These are phyloP conservation scores for Penicillium nordicum DNA, from an alignment of 2,329 filamentous ascomycete species.

Conservation along the genomic window DNA sequence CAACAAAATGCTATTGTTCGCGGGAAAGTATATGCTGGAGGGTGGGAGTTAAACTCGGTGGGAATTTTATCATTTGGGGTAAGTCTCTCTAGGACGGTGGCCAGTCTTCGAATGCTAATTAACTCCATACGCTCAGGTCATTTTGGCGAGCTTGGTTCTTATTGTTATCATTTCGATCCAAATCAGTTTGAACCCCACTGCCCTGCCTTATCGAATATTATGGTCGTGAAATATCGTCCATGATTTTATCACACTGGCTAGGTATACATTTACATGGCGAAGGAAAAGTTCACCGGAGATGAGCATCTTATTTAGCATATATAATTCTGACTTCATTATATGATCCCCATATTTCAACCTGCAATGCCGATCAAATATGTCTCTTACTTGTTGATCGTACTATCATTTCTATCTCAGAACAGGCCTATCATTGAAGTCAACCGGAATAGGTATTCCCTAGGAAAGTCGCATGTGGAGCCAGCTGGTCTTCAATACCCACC, in stretches of 20 bases:
- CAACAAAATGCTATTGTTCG: constrained; percentile 58
- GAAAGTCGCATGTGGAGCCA: neutral
- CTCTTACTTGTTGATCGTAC: no score
- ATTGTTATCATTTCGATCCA: constrained; percentile 19
- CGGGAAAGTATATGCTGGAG: constrained; percentile 57
- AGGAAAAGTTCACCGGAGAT: neutral
- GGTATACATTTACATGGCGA: neutral
- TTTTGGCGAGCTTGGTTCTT: constrained; percentile 18
- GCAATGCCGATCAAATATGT: neutral
- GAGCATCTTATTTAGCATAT: neutral
- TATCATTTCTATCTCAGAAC: neutral
- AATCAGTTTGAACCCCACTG: constrained; percentile 2
- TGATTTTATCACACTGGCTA: neutral
- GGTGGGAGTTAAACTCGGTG: constrained; percentile 56
- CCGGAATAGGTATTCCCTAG: neutral
- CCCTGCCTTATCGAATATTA: neutral
- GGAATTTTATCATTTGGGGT: constrained; percentile 38
- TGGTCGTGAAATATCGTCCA: neutral
- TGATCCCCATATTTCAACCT: neutral
- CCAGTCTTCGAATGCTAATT: neutral
- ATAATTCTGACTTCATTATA: neutral
- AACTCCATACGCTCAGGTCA: constrained; percentile 9
- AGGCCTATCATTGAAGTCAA: no score
- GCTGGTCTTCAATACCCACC: no score
- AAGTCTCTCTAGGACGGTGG: neutral